These are phyloP conservation scores for Ophidiomyces ophidiicola DNA, from an alignment of 2,329 filamentous ascomycete genomes.

Conservation along the genomic window DNA sequence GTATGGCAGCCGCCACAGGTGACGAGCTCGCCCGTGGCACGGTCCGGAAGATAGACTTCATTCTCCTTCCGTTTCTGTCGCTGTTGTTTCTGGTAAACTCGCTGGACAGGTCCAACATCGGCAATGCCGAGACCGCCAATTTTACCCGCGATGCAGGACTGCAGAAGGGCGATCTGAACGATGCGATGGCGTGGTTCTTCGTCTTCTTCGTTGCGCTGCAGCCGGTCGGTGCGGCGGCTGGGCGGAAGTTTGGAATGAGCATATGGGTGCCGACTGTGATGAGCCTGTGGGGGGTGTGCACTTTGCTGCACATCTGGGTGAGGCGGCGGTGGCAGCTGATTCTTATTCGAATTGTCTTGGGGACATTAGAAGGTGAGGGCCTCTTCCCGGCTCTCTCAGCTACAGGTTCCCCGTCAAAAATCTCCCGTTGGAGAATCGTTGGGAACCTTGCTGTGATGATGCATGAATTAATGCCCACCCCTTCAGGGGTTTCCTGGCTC, in stretches of 20 bases:
- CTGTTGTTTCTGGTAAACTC: conserved; percentile 43
- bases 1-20: conserved; percentile 3
- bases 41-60: conserved; percentile 37
- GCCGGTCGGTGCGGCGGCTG: conserved; percentile 40
- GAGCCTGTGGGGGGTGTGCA: conserved; percentile 42
- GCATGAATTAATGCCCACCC: not conserved
- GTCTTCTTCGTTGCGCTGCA: conserved; percentile 48
- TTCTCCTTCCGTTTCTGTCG: conserved; percentile 42
- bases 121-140: conserved; percentile 45
- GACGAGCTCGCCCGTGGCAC: conserved; percentile 13
- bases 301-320: conserved; percentile 38
- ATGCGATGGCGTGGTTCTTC: conserved; percentile 46
- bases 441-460: not conserved
- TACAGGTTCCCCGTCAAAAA: not conserved
- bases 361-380: conserved; percentile 34
- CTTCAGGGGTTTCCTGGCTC: not conserved
- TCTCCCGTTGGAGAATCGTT: not conserved
- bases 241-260: conserved; percentile 35
- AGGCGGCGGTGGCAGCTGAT: conserved; percentile 38
- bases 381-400: not conserved
- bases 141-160: conserved; percentile 47
- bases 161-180: conserved; percentile 42
- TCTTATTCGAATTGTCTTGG: conserved; percentile 35
- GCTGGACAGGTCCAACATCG: conserved; percentile 43
- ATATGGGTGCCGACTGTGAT: conserved; percentile 48